A percentile compares a stretch with the other conserved stretches of the same genome.
These are phyloP conservation scores for Acacia crassicarpa DNA, from an alignment of 306 rosid species.

Conservation along the genomic window DNA sequence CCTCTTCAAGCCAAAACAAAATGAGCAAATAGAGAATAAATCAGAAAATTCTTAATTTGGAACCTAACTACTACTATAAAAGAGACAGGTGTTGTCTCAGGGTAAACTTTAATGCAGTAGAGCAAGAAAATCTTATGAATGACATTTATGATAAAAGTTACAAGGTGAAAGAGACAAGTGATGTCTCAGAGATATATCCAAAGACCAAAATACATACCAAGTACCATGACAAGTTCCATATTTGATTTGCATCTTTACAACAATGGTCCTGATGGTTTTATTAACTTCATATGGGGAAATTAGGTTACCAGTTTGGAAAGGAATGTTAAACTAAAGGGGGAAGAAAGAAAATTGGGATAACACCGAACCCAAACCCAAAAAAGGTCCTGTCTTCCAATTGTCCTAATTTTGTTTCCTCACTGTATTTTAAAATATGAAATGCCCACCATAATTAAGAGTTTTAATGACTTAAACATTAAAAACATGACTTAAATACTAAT, in stretches of 20 bases:
- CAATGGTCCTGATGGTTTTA: neutral
- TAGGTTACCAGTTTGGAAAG: neutral
- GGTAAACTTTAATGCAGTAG: neutral
- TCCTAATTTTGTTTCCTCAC: neutral
- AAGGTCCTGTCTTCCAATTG: neutral
- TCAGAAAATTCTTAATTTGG: neutral
- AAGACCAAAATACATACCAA: neutral
- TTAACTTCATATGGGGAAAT: neutral
- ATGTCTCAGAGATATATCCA: neutral
- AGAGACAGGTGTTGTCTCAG: neutral
- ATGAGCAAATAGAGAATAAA: constrained; percentile 8
- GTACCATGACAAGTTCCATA: neutral
- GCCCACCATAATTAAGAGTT: neutral
- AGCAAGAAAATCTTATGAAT: neutral
- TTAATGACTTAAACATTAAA: neutral
- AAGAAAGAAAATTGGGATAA: neutral
- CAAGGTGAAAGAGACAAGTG: neutral
- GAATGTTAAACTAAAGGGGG: neutral
- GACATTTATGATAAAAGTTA: neutral
- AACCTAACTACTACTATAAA: neutral
- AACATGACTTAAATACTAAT: neutral
- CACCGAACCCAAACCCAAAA: neutral
- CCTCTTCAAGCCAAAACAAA: neutral
- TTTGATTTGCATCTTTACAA: neutral
- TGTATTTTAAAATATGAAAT: neutral